phyloP scores from a whole-genome alignment of 345 rosid genomes.

The Corymbia maculata region DNA sequence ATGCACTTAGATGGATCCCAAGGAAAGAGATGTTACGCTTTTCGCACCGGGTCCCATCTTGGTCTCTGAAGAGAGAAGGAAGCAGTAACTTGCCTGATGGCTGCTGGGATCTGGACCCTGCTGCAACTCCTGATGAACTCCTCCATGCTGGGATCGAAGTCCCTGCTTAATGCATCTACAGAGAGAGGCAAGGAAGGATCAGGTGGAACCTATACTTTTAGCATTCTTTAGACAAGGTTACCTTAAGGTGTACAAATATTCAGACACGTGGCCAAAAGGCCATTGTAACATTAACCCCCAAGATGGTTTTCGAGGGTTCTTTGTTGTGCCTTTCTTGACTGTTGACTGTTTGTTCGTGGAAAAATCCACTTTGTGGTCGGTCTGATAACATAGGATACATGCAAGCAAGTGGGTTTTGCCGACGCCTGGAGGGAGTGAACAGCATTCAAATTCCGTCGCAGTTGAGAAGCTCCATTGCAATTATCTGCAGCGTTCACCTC shows the following conservation, averaged over 20 bases:
- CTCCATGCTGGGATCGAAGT: conserved; percentile 45
- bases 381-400: background rate
- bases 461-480: background rate
- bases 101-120: conserved; percentile 98
- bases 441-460: background rate
- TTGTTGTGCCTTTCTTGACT: conserved; percentile 12
- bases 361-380: background rate
- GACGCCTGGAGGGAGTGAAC: background rate
- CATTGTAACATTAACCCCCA: conserved; percentile 32
- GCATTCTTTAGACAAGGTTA: conserved; percentile 38
- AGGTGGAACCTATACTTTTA: conserved; percentile 20
- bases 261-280: conserved; percentile 26
- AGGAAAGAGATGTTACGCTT: conserved; percentile 87
- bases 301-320: conserved; percentile 29
- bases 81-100: conserved; percentile 41
- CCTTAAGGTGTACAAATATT: conserved; percentile 62
- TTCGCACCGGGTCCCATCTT: conserved; percentile 91
- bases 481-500: background rate
- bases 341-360: conserved; percentile 7
- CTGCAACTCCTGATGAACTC: conserved; percentile 94
- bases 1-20: conserved; percentile 76
- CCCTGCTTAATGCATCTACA: background rate
- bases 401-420: background rate
- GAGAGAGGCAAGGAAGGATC: conserved; percentile 3
- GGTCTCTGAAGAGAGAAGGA: conserved; percentile 63